These are phyloP conservation scores for Capronia americana DNA, from an alignment of 2,329 filamentous ascomycete species.

Conservation along the genomic window DNA sequence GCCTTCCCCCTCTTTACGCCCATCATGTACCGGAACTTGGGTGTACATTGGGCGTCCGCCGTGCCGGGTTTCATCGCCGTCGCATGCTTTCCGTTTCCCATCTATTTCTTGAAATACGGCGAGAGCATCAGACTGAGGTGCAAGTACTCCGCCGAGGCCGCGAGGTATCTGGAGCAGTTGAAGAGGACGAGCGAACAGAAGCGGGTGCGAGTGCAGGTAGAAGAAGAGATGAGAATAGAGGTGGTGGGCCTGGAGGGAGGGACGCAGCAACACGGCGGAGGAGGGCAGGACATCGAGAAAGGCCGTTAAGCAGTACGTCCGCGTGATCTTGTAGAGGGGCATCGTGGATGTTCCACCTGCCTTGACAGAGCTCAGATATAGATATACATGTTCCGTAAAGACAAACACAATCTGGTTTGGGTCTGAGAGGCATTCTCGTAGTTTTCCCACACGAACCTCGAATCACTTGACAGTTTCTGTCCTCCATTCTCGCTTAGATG, in stretches of 20 bases:
- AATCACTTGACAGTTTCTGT: too few species aligned
- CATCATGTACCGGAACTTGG: constrained; percentile 52
- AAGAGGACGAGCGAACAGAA: not conserved
- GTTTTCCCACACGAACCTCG: too few species aligned
- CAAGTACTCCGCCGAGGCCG: constrained; percentile 25
- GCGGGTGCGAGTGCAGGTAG: not conserved
- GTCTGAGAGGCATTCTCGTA: too few species aligned
- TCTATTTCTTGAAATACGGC: constrained; percentile 34
- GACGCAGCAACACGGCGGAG: not conserved
- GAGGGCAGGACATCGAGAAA: not conserved
- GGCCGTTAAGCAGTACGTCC: not conserved
- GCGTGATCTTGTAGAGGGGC: too few species aligned
- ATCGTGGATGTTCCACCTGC: too few species aligned
- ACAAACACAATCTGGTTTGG: too few species aligned
- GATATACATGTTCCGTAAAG: too few species aligned
- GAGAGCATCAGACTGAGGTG: constrained; percentile 20
- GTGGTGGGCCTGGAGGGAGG: not conserved
- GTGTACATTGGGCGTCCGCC: constrained; percentile 56
- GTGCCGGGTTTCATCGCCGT: constrained; percentile 55
- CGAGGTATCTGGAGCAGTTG: constrained; percentile 19
- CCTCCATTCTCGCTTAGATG: too few species aligned
- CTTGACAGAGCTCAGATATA: too few species aligned
- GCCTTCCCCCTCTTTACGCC: constrained; percentile 56
- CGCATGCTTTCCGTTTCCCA: constrained; percentile 51
- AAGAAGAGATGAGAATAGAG: not conserved